Percentiles rank a stretch among this genome's conserved stretches.
Evolutionary conservation across 106 monocot species (phyloP).

Genomic region (Dendrobium nobile): DNA sequence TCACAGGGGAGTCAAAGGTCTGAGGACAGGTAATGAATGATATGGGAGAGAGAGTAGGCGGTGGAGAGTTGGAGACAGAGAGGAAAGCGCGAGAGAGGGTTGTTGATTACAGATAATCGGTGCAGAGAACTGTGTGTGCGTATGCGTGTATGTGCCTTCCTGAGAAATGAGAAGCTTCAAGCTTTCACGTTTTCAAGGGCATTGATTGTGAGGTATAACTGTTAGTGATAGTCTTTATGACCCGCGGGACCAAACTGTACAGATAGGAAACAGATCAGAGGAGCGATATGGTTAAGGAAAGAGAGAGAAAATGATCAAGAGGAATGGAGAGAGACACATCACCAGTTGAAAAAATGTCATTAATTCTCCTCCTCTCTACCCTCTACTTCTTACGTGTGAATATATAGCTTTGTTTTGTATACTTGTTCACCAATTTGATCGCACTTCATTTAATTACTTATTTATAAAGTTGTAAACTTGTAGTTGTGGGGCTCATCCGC

Average conservation of each 20-base stretch:
- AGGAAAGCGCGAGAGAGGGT: background rate
- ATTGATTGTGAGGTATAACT: slow-evolving; percentile 13
- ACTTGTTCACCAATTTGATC: background rate
- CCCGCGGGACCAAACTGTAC: background rate
- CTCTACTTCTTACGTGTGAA: background rate
- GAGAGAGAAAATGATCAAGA: background rate
- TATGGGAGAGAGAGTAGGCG: background rate
- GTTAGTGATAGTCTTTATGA: background rate
- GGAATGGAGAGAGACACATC: background rate
- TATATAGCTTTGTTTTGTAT: background rate
- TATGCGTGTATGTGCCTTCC: background rate
- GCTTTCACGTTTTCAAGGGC: background rate
- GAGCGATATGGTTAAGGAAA: background rate
- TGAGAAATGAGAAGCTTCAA: background rate
- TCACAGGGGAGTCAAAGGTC: background rate
- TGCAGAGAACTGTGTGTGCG: background rate
- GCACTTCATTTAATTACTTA: background rate
- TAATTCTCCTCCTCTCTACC: too few species aligned
- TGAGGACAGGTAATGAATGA: background rate
- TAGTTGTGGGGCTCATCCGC: background rate
- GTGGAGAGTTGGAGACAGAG: background rate
- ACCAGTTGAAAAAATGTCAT: background rate
- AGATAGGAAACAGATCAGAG: slow-evolving; percentile 2
- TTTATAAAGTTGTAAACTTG: background rate
- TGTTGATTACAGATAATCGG: background rate